A percentile compares a stretch with the other conserved stretches of the same genome.
These are phyloP conservation scores for Solanum pinnatisectum DNA, from an alignment of 257 asterid species.

Conservation along the genomic window DNA sequence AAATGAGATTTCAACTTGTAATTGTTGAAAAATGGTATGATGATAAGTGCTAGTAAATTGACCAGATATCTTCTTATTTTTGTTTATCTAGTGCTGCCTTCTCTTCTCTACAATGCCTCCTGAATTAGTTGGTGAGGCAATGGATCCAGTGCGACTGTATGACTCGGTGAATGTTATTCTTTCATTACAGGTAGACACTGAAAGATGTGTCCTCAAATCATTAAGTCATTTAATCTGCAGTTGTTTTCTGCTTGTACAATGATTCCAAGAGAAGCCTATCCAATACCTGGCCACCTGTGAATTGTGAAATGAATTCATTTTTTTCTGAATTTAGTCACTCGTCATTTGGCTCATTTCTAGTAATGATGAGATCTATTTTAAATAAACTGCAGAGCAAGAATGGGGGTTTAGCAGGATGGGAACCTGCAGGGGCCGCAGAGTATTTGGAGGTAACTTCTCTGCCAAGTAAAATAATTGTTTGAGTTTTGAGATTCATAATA, in stretches of 20 bases:
- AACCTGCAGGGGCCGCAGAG: slow-evolving; percentile 75
- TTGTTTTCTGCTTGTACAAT: neutral
- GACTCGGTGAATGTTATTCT: slow-evolving; percentile 69
- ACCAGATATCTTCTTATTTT: neutral
- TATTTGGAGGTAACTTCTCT: slow-evolving; percentile 66
- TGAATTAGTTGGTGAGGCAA: slow-evolving; percentile 56
- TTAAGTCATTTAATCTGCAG: neutral
- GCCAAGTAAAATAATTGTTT: neutral
- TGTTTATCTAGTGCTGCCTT: slow-evolving; percentile 52
- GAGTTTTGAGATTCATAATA: neutral
- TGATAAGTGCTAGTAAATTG: neutral
- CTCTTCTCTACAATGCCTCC: slow-evolving; percentile 71
- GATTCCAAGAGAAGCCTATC: neutral
- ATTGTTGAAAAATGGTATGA: neutral
- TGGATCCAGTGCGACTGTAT: slow-evolving; percentile 53
- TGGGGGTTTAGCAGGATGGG: slow-evolving; percentile 92
- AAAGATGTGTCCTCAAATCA: neutral
- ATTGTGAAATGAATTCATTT: neutral
- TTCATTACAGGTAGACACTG: slow-evolving; percentile 51
- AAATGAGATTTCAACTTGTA: neutral
- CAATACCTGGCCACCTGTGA: neutral
- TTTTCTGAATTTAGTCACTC: neutral
- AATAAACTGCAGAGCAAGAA: slow-evolving; percentile 56
- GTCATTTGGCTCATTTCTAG: neutral
- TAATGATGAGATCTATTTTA: neutral